Conservation (phyloP, 768 basidiomycete species). For the Trichaptum fuscoviolaceum region DNA sequence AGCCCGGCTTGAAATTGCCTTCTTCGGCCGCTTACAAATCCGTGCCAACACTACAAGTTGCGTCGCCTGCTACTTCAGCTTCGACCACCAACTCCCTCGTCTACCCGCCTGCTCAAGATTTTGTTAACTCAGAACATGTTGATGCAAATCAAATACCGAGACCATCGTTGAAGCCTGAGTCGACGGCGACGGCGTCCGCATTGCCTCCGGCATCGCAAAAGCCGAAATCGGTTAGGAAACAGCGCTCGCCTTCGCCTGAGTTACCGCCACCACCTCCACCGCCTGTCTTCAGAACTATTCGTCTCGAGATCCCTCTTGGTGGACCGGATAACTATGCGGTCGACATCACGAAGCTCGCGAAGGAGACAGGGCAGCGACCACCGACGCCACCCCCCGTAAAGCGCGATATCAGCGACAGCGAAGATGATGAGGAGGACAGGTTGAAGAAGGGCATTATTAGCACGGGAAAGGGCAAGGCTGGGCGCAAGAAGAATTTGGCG, state of each 20-base stretch:
- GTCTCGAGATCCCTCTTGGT: conserved; percentile 64
- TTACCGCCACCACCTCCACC: conserved; percentile 41
- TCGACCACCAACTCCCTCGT: not conserved
- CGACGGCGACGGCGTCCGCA: conserved; percentile 24
- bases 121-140: no score
- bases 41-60: not conserved
- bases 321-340: conserved; percentile 75
- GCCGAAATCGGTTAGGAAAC: conserved; percentile 44
- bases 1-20: not conserved
- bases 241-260: conserved; percentile 53
- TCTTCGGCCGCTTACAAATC: not conserved
- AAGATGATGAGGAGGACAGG: conserved; percentile 38
- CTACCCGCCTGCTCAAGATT: not conserved
- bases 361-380: conserved; percentile 59
- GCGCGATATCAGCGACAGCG: conserved; percentile 52
- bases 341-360: conserved; percentile 52
- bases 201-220: conserved; percentile 28
- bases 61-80: not conserved
- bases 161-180: conserved; percentile 8
- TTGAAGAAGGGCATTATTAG: conserved; percentile 20
- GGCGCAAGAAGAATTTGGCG: conserved; percentile 38
- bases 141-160: not conserved
- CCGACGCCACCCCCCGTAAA: conserved; percentile 41
- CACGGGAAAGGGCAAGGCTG: conserved; percentile 4
- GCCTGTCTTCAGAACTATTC: conserved; percentile 55